Base-by-base conservation (phyloP, 306 rosid species). In the Calophaca sinica region DNA sequence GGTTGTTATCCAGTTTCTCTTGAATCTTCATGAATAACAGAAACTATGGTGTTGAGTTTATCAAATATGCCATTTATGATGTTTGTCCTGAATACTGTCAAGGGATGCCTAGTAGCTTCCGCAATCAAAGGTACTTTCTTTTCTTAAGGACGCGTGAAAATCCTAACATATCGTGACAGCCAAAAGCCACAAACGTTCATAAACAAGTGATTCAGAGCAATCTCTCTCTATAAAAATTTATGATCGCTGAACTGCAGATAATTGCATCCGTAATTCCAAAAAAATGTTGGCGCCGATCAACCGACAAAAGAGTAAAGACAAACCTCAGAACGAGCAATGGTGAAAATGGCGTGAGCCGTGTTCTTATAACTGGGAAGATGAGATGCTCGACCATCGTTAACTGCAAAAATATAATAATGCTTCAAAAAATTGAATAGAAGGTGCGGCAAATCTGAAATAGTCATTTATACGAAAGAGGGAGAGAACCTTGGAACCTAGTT, bases 311-410 rank as follows among this genome's bases (percentile, higher is more conserved):
- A 13, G 84, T 90, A 58, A 2, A 32, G n/a, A n/a, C n/a, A 60
- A 61, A 92, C 98, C 97, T 94, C 98, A 44, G 55, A 84, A 60
- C 96, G 94, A 83, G 93, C 83, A 79, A 91, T 88, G 81, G 94
- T 88, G 81, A 84, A 86, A 70, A 94, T 13, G 51, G 98, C 97
- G 61, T 94, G 85, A 68, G 69, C 88, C 0, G 97, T 94, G 77
- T 84, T 91, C 89, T 85, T 94, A 79, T 94, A 91, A 57, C 58
- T 87, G 6, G 96, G 97, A 48, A 88, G 83, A 64, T 79, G 82
- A 48, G 87, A 81, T 70, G 84, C 72, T 80, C 96, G 86, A 9
- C 94, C 96, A 9, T 94, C 97, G 80, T 89, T 80, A 58, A 88
- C 98, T 91, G 87, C 76, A n/a, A 20, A 76, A 59, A 66, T 38